Conservation (phyloP, 768 basidiomycete genomes). For the Boletus subcaerulescens region DNA sequence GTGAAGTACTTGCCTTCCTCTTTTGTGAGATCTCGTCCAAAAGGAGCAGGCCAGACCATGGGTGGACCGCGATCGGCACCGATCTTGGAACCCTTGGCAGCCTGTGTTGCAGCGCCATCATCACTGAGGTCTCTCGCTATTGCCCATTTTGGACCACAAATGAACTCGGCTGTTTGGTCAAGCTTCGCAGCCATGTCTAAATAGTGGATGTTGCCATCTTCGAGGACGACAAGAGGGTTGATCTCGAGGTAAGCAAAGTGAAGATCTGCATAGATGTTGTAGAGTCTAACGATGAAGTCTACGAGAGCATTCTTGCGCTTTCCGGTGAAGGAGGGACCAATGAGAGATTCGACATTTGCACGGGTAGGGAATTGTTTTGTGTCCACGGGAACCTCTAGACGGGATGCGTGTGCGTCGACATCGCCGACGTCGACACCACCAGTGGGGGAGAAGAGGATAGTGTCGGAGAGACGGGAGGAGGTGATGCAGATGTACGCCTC, state of each 20-base stretch:
- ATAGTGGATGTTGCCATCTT: slow-evolving; percentile 81
- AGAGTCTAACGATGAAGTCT: slow-evolving; percentile 93
- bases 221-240: slow-evolving; percentile 95
- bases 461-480: slow-evolving; percentile 90
- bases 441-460: slow-evolving; percentile 98
- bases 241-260: slow-evolving; percentile 99
- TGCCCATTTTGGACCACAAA: slow-evolving; percentile 98
- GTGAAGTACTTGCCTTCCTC: slow-evolving; percentile 55
- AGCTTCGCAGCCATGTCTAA: slow-evolving; percentile 99
- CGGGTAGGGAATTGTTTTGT: slow-evolving; percentile 74
- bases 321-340: slow-evolving; percentile 71
- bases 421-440: slow-evolving; percentile 99
- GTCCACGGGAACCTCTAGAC: slow-evolving; percentile 76
- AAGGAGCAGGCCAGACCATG: slow-evolving; percentile 95
- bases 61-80: slow-evolving; percentile 94
- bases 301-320: slow-evolving; percentile 87
- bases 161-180: slow-evolving; percentile 97
- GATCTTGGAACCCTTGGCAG: slow-evolving; percentile 46
- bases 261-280: slow-evolving; percentile 96
- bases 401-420: slow-evolving; percentile 95
- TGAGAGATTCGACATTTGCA: slow-evolving; percentile 73
- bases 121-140: slow-evolving; percentile 87
- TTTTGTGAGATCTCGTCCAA: slow-evolving; percentile 96
- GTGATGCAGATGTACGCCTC: slow-evolving; percentile 99
- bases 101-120: slow-evolving; percentile 41